Evolutionary conservation across 2,329 filamentous ascomycete genomes (phyloP).

Genomic region (Coniochaeta sp.): DNA sequence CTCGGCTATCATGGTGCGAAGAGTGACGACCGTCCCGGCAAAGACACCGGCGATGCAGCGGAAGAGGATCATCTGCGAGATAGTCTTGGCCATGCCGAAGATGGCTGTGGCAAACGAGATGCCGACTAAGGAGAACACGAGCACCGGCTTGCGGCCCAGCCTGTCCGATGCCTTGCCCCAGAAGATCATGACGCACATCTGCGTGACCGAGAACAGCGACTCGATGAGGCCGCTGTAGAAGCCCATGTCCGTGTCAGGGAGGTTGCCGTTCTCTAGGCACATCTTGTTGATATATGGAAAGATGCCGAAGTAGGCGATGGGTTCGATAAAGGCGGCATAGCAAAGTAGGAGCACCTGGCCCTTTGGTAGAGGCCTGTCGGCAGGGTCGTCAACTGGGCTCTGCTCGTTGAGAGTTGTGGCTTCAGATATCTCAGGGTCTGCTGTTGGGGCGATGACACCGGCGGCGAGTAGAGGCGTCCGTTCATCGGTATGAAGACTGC

Average conservation of each 20-base stretch:
- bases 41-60: slow-evolving; percentile 68
- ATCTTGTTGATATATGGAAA: slow-evolving; percentile 77
- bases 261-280: slow-evolving; percentile 58
- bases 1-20: slow-evolving; percentile 72
- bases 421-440: slow-evolving; percentile 13
- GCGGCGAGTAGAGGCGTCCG: slow-evolving; percentile 22
- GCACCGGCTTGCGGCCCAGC: slow-evolving; percentile 64
- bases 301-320: slow-evolving; percentile 77
- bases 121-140: slow-evolving; percentile 60
- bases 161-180: slow-evolving; percentile 66
- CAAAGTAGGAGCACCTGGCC: slow-evolving; percentile 67
- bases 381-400: slow-evolving; percentile 19
- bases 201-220: slow-evolving; percentile 65
- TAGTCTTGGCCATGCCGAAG: slow-evolving; percentile 59
- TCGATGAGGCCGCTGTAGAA: slow-evolving; percentile 76
- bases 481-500: slow-evolving; percentile 14
- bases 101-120: slow-evolving; percentile 52
- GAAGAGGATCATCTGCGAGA: slow-evolving; percentile 71
- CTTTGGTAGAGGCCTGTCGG: slow-evolving; percentile 45
- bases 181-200: slow-evolving; percentile 70
- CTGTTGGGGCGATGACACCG: slow-evolving; percentile 10
- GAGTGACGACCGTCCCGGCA: slow-evolving; percentile 65
- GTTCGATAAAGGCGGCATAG: slow-evolving; percentile 65
- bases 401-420: slow-evolving; percentile 9
- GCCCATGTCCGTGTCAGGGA: slow-evolving; percentile 61